phyloP scores from a whole-genome alignment of 108 stramenopile genomes.

The Pseudonitzschia delicatissima region DNA sequence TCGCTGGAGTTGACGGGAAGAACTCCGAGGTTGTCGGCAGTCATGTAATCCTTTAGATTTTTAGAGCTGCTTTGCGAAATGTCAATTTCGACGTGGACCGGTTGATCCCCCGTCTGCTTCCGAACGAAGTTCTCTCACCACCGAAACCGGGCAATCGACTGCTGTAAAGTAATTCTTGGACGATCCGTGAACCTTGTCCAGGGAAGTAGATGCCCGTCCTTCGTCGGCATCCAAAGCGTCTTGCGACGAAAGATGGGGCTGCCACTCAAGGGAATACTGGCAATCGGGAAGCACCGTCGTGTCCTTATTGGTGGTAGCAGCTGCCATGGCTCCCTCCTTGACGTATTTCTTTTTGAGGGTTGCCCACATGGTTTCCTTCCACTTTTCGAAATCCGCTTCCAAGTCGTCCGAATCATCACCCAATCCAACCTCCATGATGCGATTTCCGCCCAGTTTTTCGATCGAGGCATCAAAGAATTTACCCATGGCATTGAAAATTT shows the following conservation, averaged over 20 bases:
- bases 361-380: conserved; percentile 90
- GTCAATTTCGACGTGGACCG: conserved; percentile 93
- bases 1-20: conserved; percentile 74
- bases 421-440: conserved; percentile 69
- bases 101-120: conserved; percentile 81
- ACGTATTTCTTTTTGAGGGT: conserved; percentile 51
- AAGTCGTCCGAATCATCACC: conserved; percentile 96
- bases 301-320: background rate
- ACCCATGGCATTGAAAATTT: conserved; percentile 96
- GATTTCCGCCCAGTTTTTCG: conserved; percentile 66
- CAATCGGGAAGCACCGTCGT: conserved; percentile 45
- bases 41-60: conserved; percentile 60
- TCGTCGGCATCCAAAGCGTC: background rate
- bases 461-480: conserved; percentile 78
- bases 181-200: conserved; percentile 61
- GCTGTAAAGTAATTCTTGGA: conserved; percentile 78
- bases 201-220: conserved; percentile 4
- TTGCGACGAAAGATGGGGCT: conserved; percentile 14
- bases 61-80: conserved; percentile 58
- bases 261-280: conserved; percentile 56
- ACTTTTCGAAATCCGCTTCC: conserved; percentile 96
- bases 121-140: conserved; percentile 76
- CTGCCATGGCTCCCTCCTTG: conserved; percentile 18
- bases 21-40: conserved; percentile 96
- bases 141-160: conserved; percentile 64